Evolutionary conservation across 2,329 filamentous ascomycete genomes (phyloP).

Genomic region (Pseudopyrenochaeta lycopersici): DNA sequence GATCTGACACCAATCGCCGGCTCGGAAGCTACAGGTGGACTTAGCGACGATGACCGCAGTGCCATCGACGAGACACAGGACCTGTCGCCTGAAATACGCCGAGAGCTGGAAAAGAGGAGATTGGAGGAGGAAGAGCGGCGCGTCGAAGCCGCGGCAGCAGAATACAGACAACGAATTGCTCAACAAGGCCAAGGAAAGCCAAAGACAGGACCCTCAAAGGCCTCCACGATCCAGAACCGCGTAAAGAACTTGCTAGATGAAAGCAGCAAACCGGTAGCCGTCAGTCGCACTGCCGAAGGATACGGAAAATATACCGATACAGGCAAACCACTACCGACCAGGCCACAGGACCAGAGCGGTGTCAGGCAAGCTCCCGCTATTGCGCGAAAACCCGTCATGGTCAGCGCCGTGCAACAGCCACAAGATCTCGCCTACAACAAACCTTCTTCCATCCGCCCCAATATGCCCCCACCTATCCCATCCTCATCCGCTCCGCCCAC

Average conservation of each 20-base stretch:
- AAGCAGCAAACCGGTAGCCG: conserved; percentile 62
- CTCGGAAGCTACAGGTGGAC: conserved; percentile 75
- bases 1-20: conserved; percentile 73
- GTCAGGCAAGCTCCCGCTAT: conserved; percentile 33
- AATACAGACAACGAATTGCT: conserved; percentile 81
- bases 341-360: conserved; percentile 39
- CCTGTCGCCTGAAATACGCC: conserved; percentile 84
- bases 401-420: conserved; percentile 17
- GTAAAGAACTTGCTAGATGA: conserved; percentile 87
- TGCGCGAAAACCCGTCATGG: conserved; percentile 60
- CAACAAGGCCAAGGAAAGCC: conserved; percentile 63
- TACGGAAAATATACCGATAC: conserved; percentile 83
- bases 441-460: conserved; percentile 31
- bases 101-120: conserved; percentile 84
- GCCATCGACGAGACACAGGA: conserved; percentile 73
- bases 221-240: conserved; percentile 88
- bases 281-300: conserved; percentile 80
- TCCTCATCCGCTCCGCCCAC: conserved; percentile 47
- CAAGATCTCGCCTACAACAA: conserved; percentile 41
- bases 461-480: conserved; percentile 26
- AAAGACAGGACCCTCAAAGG: conserved; percentile 62
- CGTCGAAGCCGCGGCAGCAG: conserved; percentile 86
- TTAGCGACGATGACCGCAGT: conserved; percentile 73
- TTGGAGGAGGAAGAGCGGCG: conserved; percentile 88
- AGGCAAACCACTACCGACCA: conserved; percentile 38